Evolutionary conservation across 2,329 filamentous ascomycete species (phyloP).

Genomic region (Cadophora gregata): DNA sequence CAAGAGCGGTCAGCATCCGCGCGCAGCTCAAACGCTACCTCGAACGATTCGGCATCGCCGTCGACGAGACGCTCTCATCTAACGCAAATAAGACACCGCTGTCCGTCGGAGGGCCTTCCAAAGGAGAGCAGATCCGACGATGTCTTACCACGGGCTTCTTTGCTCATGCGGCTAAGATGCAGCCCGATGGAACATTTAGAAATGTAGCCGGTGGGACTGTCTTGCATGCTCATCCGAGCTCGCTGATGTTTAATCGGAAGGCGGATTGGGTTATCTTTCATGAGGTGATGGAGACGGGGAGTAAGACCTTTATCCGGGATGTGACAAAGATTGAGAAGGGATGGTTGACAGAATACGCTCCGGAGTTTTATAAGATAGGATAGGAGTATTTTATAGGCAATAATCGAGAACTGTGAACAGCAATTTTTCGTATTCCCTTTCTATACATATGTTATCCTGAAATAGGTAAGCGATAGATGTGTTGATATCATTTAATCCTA

Average conservation of each 20-base stretch:
- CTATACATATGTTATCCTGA: background rate
- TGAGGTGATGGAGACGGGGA: conserved; percentile 86
- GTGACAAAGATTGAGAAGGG: conserved; percentile 90
- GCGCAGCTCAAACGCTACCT: conserved; percentile 86
- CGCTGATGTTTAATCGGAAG: conserved; percentile 94
- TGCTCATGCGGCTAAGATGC: conserved; percentile 91
- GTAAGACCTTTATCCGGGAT: conserved; percentile 89
- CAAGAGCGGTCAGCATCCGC: conserved; percentile 82
- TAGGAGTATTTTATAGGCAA: conserved; percentile 5
- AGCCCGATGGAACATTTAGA: conserved; percentile 86
- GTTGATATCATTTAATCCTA: background rate
- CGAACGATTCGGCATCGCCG: conserved; percentile 78
- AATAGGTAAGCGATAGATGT: background rate
- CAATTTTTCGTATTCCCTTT: background rate
- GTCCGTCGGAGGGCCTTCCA: conserved; percentile 50
- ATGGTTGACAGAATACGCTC: conserved; percentile 91
- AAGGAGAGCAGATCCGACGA: conserved; percentile 77
- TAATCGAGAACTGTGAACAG: background rate
- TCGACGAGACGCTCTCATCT: conserved; percentile 65
- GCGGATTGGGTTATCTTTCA: conserved; percentile 97
- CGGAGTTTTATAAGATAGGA: conserved; percentile 76
- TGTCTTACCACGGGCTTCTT: conserved; percentile 93
- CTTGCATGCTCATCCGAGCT: conserved; percentile 88
- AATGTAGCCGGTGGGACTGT: conserved; percentile 81
- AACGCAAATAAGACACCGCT: conserved; percentile 43